Conservation (phyloP, 352 stramenopile species). For the Phytophthora tubulina region DNA sequence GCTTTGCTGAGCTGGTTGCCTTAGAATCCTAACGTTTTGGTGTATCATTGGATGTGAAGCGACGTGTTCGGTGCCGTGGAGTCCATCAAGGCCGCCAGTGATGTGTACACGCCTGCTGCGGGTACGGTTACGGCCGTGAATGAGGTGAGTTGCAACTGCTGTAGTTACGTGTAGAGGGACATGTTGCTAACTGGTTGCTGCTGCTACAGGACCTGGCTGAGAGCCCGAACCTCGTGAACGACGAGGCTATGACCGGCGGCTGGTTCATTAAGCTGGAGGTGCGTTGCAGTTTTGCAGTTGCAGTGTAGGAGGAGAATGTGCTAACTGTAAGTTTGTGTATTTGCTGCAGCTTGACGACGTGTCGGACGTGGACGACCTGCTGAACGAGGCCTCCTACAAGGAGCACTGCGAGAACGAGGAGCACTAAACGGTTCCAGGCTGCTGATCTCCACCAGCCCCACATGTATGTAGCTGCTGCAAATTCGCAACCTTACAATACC, state of each 20-base stretch:
- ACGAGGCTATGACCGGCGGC: constrained; percentile 82
- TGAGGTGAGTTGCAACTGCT: constrained; percentile 55
- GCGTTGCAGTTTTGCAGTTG: constrained; percentile 20
- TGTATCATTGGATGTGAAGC: constrained; percentile 50
- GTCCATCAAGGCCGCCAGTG: constrained; percentile 98
- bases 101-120: constrained; percentile 96
- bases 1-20: background rate
- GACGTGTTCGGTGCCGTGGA: constrained; percentile 97
- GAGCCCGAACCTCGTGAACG: constrained; percentile 90
- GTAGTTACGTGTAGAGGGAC: background rate
- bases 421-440: constrained; percentile 53
- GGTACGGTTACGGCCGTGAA: constrained; percentile 96
- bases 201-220: constrained; percentile 69
- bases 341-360: constrained; percentile 66
- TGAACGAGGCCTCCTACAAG: constrained; percentile 89
- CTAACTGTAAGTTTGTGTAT: constrained; percentile 14
- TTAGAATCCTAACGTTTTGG: constrained; percentile 20
- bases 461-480: constrained; percentile 37
- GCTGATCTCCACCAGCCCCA: constrained; percentile 28
- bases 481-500: constrained; percentile 35
- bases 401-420: constrained; percentile 89
- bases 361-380: constrained; percentile 78
- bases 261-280: constrained; percentile 94
- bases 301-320: background rate
- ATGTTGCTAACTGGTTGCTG: constrained; percentile 12